These are phyloP conservation scores for Isabelozyma pseudorhagii DNA, from an alignment of 805 yeast genomes.

Conservation along the genomic window DNA sequence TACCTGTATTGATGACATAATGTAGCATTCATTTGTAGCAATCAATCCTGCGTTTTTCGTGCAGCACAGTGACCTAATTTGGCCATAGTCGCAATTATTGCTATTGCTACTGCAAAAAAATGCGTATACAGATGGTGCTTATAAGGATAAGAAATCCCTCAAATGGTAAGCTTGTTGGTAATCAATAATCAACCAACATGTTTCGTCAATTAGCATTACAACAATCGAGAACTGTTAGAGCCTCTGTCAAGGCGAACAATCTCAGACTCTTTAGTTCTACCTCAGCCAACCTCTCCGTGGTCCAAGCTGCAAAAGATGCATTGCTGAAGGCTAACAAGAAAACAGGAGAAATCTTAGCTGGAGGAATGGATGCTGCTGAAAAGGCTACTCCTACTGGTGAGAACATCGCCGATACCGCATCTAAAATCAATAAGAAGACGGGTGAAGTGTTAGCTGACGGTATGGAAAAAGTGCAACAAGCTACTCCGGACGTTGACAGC, in stretches of 20 bases:
- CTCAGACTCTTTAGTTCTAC: not conserved
- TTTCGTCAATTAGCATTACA: conserved; percentile 4
- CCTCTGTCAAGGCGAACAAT: not conserved
- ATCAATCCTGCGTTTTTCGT: not conserved
- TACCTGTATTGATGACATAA: not conserved
- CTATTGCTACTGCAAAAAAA: not conserved
- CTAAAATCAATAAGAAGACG: conserved; percentile 24
- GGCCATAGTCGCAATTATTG: not conserved
- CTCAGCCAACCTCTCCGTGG: conserved; percentile 16
- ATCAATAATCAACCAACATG: not conserved
- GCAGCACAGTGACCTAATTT: not conserved
- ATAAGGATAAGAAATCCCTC: not conserved
- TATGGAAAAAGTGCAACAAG: conserved; percentile 20
- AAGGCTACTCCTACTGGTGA: conserved; percentile 15
- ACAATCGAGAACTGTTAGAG: conserved; percentile 1
- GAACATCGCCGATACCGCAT: conserved; percentile 18
- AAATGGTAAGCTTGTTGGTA: not conserved
- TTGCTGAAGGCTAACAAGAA: conserved; percentile 30
- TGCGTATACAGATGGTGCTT: not conserved
- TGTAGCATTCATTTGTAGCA: too few relatives aligned
- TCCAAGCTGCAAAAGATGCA: conserved; percentile 35
- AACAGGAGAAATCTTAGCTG: conserved; percentile 41
- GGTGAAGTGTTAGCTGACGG: conserved; percentile 33
- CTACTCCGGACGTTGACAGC: conserved; percentile 24
- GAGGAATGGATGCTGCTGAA: conserved; percentile 37